Base-by-base conservation (phyloP, 1,284 basidiomycete genomes). In the Microbotryum saponariae region DNA sequence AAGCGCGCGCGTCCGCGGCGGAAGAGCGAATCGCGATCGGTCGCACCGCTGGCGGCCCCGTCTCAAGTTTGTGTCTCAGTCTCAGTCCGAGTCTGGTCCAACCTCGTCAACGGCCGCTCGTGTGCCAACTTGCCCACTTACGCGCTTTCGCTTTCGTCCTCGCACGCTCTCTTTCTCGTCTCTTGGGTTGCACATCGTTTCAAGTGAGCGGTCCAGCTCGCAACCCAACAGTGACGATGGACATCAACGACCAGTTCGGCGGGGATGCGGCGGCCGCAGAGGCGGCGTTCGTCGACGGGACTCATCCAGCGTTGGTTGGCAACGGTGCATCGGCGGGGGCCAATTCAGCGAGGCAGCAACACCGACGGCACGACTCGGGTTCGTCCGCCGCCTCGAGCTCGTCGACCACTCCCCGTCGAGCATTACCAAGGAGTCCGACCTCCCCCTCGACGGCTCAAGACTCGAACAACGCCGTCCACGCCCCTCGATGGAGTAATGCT, bases 261-360 rank as follows among this genome's bases (percentile, higher is more conserved):
- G 37, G 37, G 14, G 37, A 42, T 42, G 37, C 37, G 14, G 51
- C 54, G 10, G 48, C 47, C n/a, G 54, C 56, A 51, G 67, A 69
- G 48, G 60, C 61, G 18, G 52, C 55, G 6, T 69, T 61, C 60
- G 51, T 69, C 51, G 65, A 69, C 51, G 67, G 67, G 6, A 64
- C 65, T 6, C 67, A 69, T 52, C 67, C 67, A 12, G 67, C 67
- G 14, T 50, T 69, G n/a, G 23, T 27, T 1, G 60, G 64, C 29
- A 51, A 64, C 52, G 65, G 61, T 21, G 37, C 57, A 7, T 57
- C 59, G 2, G 58, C 60, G 49, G 37, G 65, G n/a, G 51, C 62
- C 18, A n/a, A 27, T 23, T 63, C 67, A 3, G 60, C 23, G 37
- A 16, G 18, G 18, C 56, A 42, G 14, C 55, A 46, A 45, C 27